Conservation (phyloP, 805 yeast species). For the Ogataea zsoltii region DNA sequence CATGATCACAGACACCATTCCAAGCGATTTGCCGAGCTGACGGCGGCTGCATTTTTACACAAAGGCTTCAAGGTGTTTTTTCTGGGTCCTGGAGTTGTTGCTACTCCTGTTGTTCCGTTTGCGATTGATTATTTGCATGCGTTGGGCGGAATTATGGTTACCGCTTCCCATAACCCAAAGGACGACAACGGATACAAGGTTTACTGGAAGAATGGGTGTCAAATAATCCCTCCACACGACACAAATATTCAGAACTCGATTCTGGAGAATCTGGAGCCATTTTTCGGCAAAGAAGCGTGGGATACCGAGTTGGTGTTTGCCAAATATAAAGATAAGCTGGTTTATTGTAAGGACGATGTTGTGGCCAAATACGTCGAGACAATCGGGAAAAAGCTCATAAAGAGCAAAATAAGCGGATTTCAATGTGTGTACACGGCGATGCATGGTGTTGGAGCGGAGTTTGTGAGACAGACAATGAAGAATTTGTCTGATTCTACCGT, state of each 20-base stretch:
- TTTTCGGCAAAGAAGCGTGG: constrained; percentile 44
- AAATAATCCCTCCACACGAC: constrained; percentile 93
- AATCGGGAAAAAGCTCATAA: constrained; percentile 36
- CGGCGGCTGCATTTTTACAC: constrained; percentile 71
- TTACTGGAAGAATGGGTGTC: constrained; percentile 92
- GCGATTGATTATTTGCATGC: constrained; percentile 65
- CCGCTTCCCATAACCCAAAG: constrained; percentile 87
- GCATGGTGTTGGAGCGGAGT: constrained; percentile 89
- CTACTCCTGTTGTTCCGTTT: constrained; percentile 93
- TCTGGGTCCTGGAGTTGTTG: constrained; percentile 54
- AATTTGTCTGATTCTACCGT: constrained; percentile 36
- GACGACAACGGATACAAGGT: constrained; percentile 93
- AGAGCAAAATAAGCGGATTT: constrained; percentile 32
- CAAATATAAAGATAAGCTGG: constrained; percentile 29
- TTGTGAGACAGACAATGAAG: constrained; percentile 45
- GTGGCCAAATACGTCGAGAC: constrained; percentile 41
- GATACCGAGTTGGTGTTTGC: constrained; percentile 33
- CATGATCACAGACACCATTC: constrained; percentile 92
- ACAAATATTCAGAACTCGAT: constrained; percentile 66
- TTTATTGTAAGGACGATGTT: constrained; percentile 44
- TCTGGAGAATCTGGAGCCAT: constrained; percentile 59
- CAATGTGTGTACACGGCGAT: constrained; percentile 85
- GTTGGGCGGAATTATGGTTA: constrained; percentile 86
- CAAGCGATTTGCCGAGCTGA: constrained; percentile 69
- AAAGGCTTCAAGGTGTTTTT: constrained; percentile 71